Evolutionary conservation across 352 stramenopile genomes (phyloP).

Genomic region (Phytopythium delawarense): DNA sequence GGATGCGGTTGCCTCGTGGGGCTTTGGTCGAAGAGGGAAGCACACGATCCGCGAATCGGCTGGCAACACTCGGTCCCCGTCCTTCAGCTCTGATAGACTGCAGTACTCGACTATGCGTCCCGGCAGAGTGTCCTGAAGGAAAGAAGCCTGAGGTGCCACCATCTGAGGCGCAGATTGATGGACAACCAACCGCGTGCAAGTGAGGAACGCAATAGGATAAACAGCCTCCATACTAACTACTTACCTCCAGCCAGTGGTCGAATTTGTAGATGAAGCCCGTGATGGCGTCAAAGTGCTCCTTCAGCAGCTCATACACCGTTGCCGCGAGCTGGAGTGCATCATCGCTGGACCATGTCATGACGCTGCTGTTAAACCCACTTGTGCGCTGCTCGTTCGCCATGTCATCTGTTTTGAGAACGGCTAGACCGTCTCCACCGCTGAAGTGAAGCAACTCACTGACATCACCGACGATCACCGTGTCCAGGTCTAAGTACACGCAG

Average conservation of each 20-base stretch:
- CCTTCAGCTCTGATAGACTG: constrained; percentile 22
- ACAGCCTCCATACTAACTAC: neutral
- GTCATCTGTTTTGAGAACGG: constrained; percentile 49
- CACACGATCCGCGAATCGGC: constrained; percentile 50
- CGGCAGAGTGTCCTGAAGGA: constrained; percentile 42
- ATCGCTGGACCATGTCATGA: constrained; percentile 53
- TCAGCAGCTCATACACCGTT: constrained; percentile 35
- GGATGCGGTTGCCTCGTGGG: constrained; percentile 37
- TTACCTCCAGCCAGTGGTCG: constrained; percentile 82
- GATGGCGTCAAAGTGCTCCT: constrained; percentile 30
- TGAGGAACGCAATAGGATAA: neutral
- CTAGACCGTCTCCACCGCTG: constrained; percentile 9
- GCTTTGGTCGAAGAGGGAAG: constrained; percentile 80
- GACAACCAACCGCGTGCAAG: neutral
- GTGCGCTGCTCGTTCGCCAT: constrained; percentile 67
- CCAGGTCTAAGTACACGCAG: constrained; percentile 67
- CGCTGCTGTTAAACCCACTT: constrained; percentile 70
- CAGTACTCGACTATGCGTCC: constrained; percentile 72
- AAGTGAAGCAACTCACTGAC: constrained; percentile 23
- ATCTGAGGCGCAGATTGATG: constrained; percentile 20
- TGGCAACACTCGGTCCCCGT: constrained; percentile 12
- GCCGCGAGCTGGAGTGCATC: constrained; percentile 8
- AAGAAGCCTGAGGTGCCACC: constrained; percentile 21
- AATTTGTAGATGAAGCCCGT: constrained; percentile 78
- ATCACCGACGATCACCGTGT: constrained; percentile 63